A percentile compares a stretch with the other conserved stretches of the same genome.
Evolutionary conservation across 352 stramenopile species (phyloP).

Genomic region (Thraustochytrium striatum): DNA sequence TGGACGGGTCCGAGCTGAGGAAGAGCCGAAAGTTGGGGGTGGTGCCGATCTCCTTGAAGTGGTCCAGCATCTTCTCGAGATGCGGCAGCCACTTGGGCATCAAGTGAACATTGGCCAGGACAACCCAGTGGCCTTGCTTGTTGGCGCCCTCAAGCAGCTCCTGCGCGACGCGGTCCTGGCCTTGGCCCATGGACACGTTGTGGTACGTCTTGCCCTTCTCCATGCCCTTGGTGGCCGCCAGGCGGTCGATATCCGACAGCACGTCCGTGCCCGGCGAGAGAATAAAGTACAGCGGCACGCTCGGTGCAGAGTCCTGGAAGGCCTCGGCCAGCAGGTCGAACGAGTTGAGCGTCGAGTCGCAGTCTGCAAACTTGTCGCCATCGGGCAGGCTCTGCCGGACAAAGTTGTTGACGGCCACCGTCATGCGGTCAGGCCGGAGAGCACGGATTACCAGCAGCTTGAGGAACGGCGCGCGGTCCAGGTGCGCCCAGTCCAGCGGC

Average conservation of each 20-base stretch:
- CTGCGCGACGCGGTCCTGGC: conserved; percentile 88
- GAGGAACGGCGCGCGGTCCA: conserved; percentile 91
- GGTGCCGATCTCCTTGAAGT: conserved; percentile 65
- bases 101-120: conserved; percentile 95
- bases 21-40: conserved; percentile 65
- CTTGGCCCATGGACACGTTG: conserved; percentile 96
- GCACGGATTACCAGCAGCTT: conserved; percentile 80
- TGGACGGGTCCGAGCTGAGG: conserved; percentile 86
- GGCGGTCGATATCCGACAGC: conserved; percentile 85
- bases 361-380: conserved; percentile 88
- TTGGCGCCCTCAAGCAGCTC: conserved; percentile 86
- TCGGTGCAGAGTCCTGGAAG: conserved; percentile 85
- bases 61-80: conserved; percentile 94
- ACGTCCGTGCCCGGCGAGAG: conserved; percentile 89
- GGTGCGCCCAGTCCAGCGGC: conserved; percentile 87
- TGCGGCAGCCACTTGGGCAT: conserved; percentile 91
- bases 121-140: conserved; percentile 93
- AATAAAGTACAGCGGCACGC: conserved; percentile 89
- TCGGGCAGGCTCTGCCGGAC: conserved; percentile 86
- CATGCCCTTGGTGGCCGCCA: conserved; percentile 89
- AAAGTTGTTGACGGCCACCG: conserved; percentile 87
- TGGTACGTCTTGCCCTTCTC: conserved; percentile 92
- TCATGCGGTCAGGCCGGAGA: conserved; percentile 87
- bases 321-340: conserved; percentile 91
- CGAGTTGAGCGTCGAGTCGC: conserved; percentile 89